Percentiles rank a stretch among this genome's conserved stretches.
Evolutionary conservation across 345 rosid genomes (phyloP).

Genomic region (Gossypium ekmanianum): DNA sequence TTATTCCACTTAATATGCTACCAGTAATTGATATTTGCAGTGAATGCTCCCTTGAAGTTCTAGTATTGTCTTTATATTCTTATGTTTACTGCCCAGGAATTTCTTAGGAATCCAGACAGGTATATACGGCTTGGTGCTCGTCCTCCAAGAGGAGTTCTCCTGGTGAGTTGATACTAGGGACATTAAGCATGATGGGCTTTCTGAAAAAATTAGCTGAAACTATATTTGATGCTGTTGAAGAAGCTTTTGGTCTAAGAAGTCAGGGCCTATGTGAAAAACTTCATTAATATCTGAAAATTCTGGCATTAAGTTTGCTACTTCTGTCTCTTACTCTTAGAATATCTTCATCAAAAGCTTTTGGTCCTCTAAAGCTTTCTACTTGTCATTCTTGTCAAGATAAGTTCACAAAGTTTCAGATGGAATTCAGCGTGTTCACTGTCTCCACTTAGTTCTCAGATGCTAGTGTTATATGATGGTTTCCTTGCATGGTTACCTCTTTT

Average conservation of each 20-base stretch:
- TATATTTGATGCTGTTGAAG: background rate
- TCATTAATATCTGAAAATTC: background rate
- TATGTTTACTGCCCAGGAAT: conserved; percentile 56
- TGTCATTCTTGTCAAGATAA: conserved; percentile 1
- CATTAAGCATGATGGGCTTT: background rate
- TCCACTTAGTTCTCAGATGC: background rate
- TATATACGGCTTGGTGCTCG: conserved; percentile 88
- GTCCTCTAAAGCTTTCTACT: conserved; percentile 1
- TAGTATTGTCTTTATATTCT: conserved; percentile 22
- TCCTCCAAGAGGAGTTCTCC: conserved; percentile 93
- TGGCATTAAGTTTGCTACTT: background rate
- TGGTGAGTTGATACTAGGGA: conserved; percentile 50
- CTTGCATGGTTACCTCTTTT: conserved; percentile 6
- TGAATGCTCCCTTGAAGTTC: conserved; percentile 19
- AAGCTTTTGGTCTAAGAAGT: background rate
- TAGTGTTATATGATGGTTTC: conserved; percentile 5
- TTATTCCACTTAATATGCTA: conserved; percentile 9
- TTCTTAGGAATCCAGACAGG: conserved; percentile 87
- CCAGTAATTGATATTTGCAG: conserved; percentile 1
- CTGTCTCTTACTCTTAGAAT: background rate
- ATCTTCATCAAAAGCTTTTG: background rate
- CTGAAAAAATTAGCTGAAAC: background rate
- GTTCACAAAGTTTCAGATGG: background rate
- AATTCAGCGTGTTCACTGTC: background rate
- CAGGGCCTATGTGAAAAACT: background rate